These are phyloP conservation scores for Lathyrus sativus DNA, from an alignment of 306 rosid species.

Conservation along the genomic window DNA sequence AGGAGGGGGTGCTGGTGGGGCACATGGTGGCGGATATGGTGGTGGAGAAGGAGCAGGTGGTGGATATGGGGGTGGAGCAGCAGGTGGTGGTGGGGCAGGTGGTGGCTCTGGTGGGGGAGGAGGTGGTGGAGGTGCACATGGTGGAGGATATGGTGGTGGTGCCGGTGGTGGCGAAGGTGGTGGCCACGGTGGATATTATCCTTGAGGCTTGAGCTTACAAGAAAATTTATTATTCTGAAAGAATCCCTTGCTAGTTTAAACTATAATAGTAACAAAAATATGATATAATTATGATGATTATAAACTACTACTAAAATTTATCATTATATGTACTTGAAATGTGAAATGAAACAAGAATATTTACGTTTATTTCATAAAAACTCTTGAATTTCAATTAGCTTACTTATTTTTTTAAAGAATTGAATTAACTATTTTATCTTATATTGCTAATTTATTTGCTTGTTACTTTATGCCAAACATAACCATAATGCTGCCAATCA, in stretches of 20 bases:
- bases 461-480: too few relatives aligned
- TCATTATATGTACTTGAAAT: neutral
- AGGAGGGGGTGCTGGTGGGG: constrained; percentile 30
- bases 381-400: too few relatives aligned
- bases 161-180: constrained; percentile 42
- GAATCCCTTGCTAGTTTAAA: neutral
- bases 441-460: too few relatives aligned
- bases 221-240: neutral
- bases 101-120: neutral
- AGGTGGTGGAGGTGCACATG: constrained; percentile 39
- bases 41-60: constrained; percentile 29
- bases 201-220: constrained; percentile 27
- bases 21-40: too few relatives aligned
- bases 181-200: constrained; percentile 53
- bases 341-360: neutral
- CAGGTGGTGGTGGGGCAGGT: constrained; percentile 38
- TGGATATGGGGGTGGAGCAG: constrained; percentile 39
- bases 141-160: constrained; percentile 45
- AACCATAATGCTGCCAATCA: too few relatives aligned
- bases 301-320: neutral
- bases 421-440: too few relatives aligned
- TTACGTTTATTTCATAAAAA: neutral
- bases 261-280: constrained; percentile 12
- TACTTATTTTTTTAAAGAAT: too few relatives aligned
- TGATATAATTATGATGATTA: constrained; percentile 11